These are phyloP conservation scores for Wickerhamia fluorescens DNA, from an alignment of 805 yeast genomes.

Conservation along the genomic window DNA sequence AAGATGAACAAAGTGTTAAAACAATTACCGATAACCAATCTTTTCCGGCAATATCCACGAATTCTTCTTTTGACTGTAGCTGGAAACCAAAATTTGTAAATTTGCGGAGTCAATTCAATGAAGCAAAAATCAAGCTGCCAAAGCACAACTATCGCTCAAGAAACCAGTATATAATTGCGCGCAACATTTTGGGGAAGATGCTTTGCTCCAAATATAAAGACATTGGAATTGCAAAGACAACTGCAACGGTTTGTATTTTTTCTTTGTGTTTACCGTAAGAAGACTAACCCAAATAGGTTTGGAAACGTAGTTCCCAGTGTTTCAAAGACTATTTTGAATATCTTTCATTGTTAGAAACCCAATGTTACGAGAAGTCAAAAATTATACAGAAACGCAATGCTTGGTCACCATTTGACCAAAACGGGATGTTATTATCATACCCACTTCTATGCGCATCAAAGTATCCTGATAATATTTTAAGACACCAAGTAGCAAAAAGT, in stretches of 20 bases:
- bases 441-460: too few species aligned
- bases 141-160: constrained; percentile 6
- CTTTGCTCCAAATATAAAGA: constrained; percentile 4
- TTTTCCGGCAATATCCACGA: constrained; percentile 1
- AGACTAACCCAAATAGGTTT: constrained; percentile 13
- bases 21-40: constrained; percentile 1
- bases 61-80: background rate
- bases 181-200: constrained; percentile 10
- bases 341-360: constrained; percentile 7
- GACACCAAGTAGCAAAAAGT: too few species aligned
- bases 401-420: too few species aligned
- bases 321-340: constrained; percentile 12
- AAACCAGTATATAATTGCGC: constrained; percentile 15
- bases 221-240: constrained; percentile 10
- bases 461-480: too few species aligned
- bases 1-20: too few species aligned
- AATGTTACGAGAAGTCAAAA: constrained; percentile 3
- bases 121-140: too few species aligned
- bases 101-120: too few species aligned
- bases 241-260: constrained; percentile 2
- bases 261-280: background rate
- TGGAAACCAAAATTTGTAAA: background rate
- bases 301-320: constrained; percentile 9
- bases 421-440: too few species aligned
- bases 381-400: too few species aligned